These are phyloP conservation scores for Pleurostoma richardsiae DNA, from an alignment of 2,329 filamentous ascomycete species.

Conservation along the genomic window DNA sequence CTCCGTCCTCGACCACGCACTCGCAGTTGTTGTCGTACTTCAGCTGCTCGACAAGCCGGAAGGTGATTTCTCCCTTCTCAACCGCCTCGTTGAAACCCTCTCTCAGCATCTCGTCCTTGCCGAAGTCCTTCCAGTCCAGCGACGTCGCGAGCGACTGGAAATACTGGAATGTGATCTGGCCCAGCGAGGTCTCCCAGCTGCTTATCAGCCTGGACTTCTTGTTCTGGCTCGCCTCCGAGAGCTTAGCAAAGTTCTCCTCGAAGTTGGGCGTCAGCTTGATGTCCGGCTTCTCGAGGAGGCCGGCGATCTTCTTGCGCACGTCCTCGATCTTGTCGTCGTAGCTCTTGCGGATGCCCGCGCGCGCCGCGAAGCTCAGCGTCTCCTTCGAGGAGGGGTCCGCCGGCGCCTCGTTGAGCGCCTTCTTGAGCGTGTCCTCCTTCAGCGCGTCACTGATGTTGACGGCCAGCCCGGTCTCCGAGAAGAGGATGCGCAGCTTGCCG, in stretches of 20 bases:
- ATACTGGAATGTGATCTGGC: slow-evolving; percentile 32
- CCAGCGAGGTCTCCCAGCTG: slow-evolving; percentile 40
- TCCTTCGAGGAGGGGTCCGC: slow-evolving; percentile 15
- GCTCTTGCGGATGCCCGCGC: slow-evolving; percentile 33
- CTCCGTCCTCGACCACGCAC: slow-evolving; percentile 39
- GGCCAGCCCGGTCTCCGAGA: slow-evolving; percentile 34
- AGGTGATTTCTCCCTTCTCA: slow-evolving; percentile 32
- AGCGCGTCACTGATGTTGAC: slow-evolving; percentile 36
- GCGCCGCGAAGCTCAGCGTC: slow-evolving; percentile 35
- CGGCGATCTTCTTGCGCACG: slow-evolving; percentile 28
- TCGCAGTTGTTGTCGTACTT: slow-evolving; percentile 37
- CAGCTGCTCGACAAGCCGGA: slow-evolving; percentile 42
- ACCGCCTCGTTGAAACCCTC: slow-evolving; percentile 43
- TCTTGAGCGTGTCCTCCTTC: slow-evolving; percentile 27
- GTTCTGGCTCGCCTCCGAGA: slow-evolving; percentile 25
- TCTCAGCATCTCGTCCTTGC: slow-evolving; percentile 40
- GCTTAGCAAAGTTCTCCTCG: slow-evolving; percentile 34
- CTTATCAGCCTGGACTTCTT: slow-evolving; percentile 21
- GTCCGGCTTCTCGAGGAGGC: slow-evolving; percentile 28
- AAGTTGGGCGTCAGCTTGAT: slow-evolving; percentile 43
- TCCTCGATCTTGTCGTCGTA: slow-evolving; percentile 37
- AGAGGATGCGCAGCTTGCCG: slow-evolving; percentile 43
- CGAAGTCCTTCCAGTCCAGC: slow-evolving; percentile 38
- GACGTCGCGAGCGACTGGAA: slow-evolving; percentile 35
- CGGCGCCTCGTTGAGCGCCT: slow-evolving; percentile 40